Evolutionary conservation across 768 basidiomycete species (phyloP).

Genomic region (Suillus weaverae): DNA sequence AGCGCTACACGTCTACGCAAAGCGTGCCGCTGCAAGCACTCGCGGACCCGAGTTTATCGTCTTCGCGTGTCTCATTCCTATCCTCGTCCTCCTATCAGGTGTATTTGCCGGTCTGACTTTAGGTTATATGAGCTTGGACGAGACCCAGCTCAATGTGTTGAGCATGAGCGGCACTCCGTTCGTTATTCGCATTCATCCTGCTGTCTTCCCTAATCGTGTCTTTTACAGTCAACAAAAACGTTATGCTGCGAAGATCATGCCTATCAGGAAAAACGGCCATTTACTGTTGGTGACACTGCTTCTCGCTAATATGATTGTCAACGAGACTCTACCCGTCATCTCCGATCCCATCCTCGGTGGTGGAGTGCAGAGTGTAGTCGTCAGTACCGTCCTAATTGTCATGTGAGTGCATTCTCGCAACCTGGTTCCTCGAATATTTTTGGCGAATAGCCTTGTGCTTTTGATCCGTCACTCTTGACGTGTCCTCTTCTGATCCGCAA

Average conservation of each 20-base stretch:
- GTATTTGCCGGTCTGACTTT: slow-evolving; percentile 90
- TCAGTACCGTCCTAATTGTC: slow-evolving; percentile 83
- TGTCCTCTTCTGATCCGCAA: neutral
- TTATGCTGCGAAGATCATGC: slow-evolving; percentile 84
- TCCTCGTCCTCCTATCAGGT: slow-evolving; percentile 81
- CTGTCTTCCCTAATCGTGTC: neutral
- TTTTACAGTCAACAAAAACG: slow-evolving; percentile 67
- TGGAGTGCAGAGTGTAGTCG: slow-evolving; percentile 73
- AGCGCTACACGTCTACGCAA: slow-evolving; percentile 29
- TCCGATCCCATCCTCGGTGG: slow-evolving; percentile 79
- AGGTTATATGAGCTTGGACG: slow-evolving; percentile 91
- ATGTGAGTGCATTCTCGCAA: slow-evolving; percentile 55
- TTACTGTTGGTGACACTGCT: slow-evolving; percentile 80
- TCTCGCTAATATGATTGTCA: slow-evolving; percentile 89
- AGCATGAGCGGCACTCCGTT: slow-evolving; percentile 83
- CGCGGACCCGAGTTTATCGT: slow-evolving; percentile 36
- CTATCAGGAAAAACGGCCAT: slow-evolving; percentile 83
- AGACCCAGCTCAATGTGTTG: slow-evolving; percentile 87
- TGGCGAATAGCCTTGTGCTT: neutral
- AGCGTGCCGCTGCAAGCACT: slow-evolving; percentile 25
- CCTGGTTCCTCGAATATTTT: neutral
- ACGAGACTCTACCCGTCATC: slow-evolving; percentile 85
- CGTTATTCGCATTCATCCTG: slow-evolving; percentile 27
- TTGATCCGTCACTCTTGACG: neutral
- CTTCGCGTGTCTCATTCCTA: slow-evolving; percentile 67